Base-by-base conservation (phyloP, 768 basidiomycete genomes). In the Punctularia strigosozonata region DNA sequence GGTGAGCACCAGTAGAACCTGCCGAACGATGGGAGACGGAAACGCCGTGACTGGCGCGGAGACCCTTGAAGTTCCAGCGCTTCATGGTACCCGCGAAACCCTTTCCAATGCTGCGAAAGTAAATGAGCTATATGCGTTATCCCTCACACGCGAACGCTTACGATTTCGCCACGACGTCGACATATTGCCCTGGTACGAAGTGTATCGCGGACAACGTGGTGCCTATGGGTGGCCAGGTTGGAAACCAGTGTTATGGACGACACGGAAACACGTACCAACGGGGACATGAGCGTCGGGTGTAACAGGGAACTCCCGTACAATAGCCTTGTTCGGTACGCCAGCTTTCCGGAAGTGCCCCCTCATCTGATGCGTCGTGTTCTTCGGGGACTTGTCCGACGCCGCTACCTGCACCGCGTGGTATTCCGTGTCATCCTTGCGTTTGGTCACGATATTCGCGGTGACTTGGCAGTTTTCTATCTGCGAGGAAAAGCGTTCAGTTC, bases 51-150 rank as follows among this genome's bases (percentile, higher is more conserved):
- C 88, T 87, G 2, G 90, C 92, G 33, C 79, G 75, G 22, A 91
- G 62, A 60, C 95, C 95, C 50, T 80, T 74, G 63, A 94, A 98
- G 24, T 82, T 80, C 79, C 89, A 91, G 34, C 88, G 71, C 57
- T 98, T 99, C 95, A 99, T 99, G 21, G 73, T 78, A 51, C 95
- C 95, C 46, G 89, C 85, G 60, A 92, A 97, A 6, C 95, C 95
- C 61, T 98, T 98, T 18, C 95, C 95, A 42, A 94, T 85, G 3
- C 92, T 99, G 41, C 28, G 38, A 7, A 33, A 17, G 13, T 18
- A 33, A 21, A 15, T 31, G 24, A 43, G 12, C n/a, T 19, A 40
- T 35, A 7, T 25, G 19, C 3, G 4, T 26, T 1, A 28, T 17
- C 15, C 31, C 15, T 6, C 13, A 36, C 21, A 19, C 17, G 31